A percentile compares a stretch with the other conserved stretches of the same genome.
phyloP scores from a whole-genome alignment of 2,329 filamentous ascomycete genomes.

The Ambrosiella beaveri region DNA sequence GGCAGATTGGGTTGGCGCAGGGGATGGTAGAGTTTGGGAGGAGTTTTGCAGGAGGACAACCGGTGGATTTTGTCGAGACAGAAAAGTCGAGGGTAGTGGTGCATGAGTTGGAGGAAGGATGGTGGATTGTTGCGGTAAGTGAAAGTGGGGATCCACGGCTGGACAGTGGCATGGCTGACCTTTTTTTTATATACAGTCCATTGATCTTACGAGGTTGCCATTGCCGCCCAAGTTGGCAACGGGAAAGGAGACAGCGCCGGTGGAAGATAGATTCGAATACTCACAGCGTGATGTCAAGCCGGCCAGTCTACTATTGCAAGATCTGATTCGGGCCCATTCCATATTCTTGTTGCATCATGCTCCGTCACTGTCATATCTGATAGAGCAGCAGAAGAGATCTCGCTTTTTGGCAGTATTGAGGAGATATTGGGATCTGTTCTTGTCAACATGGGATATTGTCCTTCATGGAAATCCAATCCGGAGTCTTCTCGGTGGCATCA shows the following conservation, averaged over 20 bases:
- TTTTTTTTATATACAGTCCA: conserved; percentile 33
- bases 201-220: conserved; percentile 60
- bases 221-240: conserved; percentile 38
- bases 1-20: conserved; percentile 89
- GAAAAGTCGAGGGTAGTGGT: conserved; percentile 73
- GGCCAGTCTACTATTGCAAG: conserved; percentile 56
- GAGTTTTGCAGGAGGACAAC: conserved; percentile 61
- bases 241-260: conserved; percentile 22
- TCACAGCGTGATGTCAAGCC: conserved; percentile 83
- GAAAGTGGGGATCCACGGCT: neutral
- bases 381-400: conserved; percentile 34
- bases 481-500: conserved; percentile 65
- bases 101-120: conserved; percentile 72
- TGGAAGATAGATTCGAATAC: conserved; percentile 46
- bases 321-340: conserved; percentile 66
- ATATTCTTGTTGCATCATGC: conserved; percentile 82
- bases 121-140: conserved; percentile 82
- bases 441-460: conserved; percentile 71
- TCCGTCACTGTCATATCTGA: conserved; percentile 52
- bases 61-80: conserved; percentile 77
- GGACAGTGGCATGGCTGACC: neutral
- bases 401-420: conserved; percentile 58
- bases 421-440: conserved; percentile 60
- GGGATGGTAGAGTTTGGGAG: conserved; percentile 89
- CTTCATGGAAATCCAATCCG: conserved; percentile 76